These are phyloP conservation scores for Phaeodactylum tricornutum DNA, from an alignment of 108 stramenopile genomes.

Conservation along the genomic window DNA sequence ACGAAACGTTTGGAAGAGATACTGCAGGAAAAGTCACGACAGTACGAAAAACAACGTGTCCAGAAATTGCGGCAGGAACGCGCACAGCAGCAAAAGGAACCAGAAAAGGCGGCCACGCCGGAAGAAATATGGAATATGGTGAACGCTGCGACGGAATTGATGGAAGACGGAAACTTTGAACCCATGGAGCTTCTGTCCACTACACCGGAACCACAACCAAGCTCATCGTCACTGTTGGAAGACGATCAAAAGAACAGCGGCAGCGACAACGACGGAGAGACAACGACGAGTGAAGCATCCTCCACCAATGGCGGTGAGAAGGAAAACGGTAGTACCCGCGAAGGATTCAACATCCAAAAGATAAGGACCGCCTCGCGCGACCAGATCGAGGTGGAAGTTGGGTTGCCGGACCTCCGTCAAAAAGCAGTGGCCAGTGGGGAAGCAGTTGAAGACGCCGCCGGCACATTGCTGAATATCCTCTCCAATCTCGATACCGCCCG, in stretches of 20 bases:
- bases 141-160: conserved; percentile 26
- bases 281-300: no score
- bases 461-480: conserved; percentile 37
- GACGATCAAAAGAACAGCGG: no score
- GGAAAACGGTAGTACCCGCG: conserved; percentile 2
- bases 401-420: conserved; percentile 35
- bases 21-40: conserved; percentile 27
- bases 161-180: conserved; percentile 56
- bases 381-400: conserved; percentile 47
- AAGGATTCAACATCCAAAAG: background rate
- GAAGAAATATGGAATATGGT: conserved; percentile 63
- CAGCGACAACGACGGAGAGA: no score
- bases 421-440: conserved; percentile 51
- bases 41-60: conserved; percentile 24
- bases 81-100: conserved; percentile 1
- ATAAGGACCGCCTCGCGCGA: conserved; percentile 23
- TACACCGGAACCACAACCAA: no score
- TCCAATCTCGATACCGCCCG: conserved; percentile 44
- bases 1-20: conserved; percentile 32
- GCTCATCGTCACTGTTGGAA: no score
- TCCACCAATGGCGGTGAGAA: conserved; percentile 3
- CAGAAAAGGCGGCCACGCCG: conserved; percentile 2
- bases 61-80: conserved; percentile 13
- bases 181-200: conserved; percentile 37
- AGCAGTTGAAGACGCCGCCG: conserved; percentile 47